phyloP scores from a whole-genome alignment of 106 monocot genomes.

The Chionographis japonica region DNA sequence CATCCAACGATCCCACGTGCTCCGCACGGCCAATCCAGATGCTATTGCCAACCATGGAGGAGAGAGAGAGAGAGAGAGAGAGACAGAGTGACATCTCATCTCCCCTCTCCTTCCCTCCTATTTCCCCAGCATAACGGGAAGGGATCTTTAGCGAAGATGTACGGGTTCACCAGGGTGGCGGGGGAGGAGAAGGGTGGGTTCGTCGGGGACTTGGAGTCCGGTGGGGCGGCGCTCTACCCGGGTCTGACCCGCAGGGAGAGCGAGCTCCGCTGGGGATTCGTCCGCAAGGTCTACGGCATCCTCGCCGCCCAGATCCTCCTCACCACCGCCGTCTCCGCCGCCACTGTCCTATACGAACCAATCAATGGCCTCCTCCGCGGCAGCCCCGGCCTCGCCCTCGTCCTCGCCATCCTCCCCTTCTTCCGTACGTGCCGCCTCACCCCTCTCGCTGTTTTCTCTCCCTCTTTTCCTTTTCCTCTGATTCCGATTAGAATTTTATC shows the following conservation, averaged over 20 bases:
- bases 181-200: constrained; percentile 15
- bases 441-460: background rate
- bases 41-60: background rate
- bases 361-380: constrained; percentile 43
- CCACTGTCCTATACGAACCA: constrained; percentile 60
- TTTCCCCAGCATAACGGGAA: no score
- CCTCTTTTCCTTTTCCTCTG: no score
- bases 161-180: background rate
- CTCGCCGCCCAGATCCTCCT: constrained; percentile 77
- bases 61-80: no score
- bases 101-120: background rate
- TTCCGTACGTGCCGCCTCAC: constrained; percentile 27
- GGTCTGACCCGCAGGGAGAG: constrained; percentile 67
- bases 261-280: constrained; percentile 88
- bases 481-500: no score
- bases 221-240: constrained; percentile 41
- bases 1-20: no score
- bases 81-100: no score
- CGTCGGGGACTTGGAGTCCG: constrained; percentile 61
- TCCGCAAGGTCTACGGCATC: constrained; percentile 95
- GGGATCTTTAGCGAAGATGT: background rate
- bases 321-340: constrained; percentile 72
- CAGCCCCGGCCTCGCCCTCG: constrained; percentile 39
- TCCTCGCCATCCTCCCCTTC: constrained; percentile 62
- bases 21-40: background rate